phyloP scores from a whole-genome alignment of 768 basidiomycete genomes.

The Pluteus cervinus region DNA sequence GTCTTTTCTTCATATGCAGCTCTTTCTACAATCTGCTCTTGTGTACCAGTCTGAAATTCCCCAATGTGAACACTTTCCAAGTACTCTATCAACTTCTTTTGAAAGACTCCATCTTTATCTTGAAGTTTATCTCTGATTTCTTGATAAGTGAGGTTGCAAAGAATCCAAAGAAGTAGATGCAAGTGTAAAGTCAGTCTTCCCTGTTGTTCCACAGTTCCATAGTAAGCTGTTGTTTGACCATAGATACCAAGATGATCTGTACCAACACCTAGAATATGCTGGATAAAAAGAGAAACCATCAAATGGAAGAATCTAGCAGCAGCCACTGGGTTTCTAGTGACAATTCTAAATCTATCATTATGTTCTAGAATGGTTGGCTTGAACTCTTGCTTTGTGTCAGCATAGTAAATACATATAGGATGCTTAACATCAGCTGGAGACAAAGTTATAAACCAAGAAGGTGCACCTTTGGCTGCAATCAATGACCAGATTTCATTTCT shows the following conservation, averaged over 20 bases:
- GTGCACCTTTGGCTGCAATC: conserved; percentile 16
- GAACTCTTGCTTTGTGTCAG: conserved; percentile 12
- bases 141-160: conserved; percentile 20
- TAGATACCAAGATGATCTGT: conserved; percentile 14
- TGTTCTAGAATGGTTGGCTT: conserved; percentile 6
- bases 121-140: conserved; percentile 23
- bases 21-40: conserved; percentile 9
- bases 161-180: conserved; percentile 23
- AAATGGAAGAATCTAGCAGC: conserved; percentile 26
- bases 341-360: conserved; percentile 10
- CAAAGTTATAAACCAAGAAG: conserved; percentile 24
- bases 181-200: conserved; percentile 25
- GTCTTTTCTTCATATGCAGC: conserved; percentile 2
- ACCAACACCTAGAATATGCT: conserved; percentile 16
- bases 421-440: conserved; percentile 21
- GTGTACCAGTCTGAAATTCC: conserved; percentile 20
- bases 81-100: conserved; percentile 17
- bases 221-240: conserved; percentile 20
- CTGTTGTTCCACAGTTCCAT: conserved; percentile 24
- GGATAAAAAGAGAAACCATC: conserved; percentile 19
- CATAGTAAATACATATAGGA: conserved; percentile 20
- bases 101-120: conserved; percentile 17
- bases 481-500: conserved; percentile 26
- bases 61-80: conserved; percentile 24
- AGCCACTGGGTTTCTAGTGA: conserved; percentile 23